Evolutionary conservation across 139 green algal species (phyloP).

Genomic region (Bryopsis sp.): DNA sequence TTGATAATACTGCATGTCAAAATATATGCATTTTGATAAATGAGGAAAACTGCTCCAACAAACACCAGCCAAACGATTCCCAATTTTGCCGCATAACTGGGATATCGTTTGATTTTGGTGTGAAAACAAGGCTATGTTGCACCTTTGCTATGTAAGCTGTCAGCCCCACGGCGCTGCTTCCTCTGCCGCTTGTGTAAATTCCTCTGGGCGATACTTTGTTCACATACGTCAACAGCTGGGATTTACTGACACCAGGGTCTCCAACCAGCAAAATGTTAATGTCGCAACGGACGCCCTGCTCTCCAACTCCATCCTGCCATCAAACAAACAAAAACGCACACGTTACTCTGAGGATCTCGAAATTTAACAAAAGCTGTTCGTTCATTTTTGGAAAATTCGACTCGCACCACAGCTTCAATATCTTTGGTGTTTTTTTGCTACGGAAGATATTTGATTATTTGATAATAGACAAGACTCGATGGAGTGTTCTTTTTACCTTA

Average conservation of each 20-base stretch:
- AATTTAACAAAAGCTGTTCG: no score
- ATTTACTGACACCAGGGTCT: conserved; percentile 92
- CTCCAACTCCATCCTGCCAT: conserved; percentile 19
- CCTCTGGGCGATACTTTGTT: conserved; percentile 89
- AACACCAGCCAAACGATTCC: no score
- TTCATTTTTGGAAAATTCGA: no score
- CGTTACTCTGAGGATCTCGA: no score
- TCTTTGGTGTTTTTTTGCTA: background rate
- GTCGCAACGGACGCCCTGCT: conserved; percentile 54
- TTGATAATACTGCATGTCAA: background rate
- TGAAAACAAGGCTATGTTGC: background rate
- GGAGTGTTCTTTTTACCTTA: no score
- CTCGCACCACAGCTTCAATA: background rate
- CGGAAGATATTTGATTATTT: no score
- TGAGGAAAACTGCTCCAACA: no score
- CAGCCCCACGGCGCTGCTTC: conserved; percentile 85
- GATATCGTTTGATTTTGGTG: background rate
- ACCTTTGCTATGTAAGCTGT: conserved; percentile 92
- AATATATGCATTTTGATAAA: background rate
- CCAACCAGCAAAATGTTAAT: conserved; percentile 96
- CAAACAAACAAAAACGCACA: no score
- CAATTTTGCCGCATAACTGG: no score
- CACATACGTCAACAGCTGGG: conserved; percentile 91
- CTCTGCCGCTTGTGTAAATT: conserved; percentile 91
- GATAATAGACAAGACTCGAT: no score